Conservation (phyloP, 345 rosid genomes). For the Citrus cavaleriei region DNA sequence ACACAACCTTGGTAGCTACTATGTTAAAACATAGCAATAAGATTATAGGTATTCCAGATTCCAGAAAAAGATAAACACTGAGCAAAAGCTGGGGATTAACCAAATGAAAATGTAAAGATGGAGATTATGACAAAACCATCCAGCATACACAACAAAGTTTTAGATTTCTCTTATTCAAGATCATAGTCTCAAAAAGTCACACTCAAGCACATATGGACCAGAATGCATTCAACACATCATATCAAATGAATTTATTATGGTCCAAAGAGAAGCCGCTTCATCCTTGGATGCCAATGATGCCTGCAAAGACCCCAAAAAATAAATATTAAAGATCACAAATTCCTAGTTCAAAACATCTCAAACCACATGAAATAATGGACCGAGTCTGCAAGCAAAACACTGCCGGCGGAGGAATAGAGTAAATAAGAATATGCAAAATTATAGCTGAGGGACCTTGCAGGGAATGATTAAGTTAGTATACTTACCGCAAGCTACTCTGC, state of each 20-base stretch:
- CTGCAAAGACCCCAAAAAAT: background rate
- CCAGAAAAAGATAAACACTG: background rate
- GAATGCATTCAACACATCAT: background rate
- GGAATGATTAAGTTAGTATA: background rate
- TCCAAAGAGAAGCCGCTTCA: background rate
- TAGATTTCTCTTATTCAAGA: background rate
- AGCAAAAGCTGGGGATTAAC: background rate
- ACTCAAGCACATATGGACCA: background rate
- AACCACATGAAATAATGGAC: background rate
- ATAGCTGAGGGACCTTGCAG: rapidly evolving
- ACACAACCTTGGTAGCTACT: too few species aligned
- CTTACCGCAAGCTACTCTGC: conserved; percentile 46
- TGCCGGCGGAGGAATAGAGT: background rate
- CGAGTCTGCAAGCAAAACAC: background rate
- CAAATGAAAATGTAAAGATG: background rate
- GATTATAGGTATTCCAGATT: background rate
- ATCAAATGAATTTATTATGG: background rate
- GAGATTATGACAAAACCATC: too few species aligned
- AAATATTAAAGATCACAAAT: background rate
- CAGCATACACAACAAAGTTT: background rate
- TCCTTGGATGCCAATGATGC: background rate
- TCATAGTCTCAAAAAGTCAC: background rate
- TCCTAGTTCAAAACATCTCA: background rate
- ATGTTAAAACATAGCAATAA: too few species aligned
- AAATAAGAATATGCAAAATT: background rate